These are phyloP conservation scores for Talaromyces trachyspermus DNA, from an alignment of 495 filamentous ascomycete species.

Conservation along the genomic window DNA sequence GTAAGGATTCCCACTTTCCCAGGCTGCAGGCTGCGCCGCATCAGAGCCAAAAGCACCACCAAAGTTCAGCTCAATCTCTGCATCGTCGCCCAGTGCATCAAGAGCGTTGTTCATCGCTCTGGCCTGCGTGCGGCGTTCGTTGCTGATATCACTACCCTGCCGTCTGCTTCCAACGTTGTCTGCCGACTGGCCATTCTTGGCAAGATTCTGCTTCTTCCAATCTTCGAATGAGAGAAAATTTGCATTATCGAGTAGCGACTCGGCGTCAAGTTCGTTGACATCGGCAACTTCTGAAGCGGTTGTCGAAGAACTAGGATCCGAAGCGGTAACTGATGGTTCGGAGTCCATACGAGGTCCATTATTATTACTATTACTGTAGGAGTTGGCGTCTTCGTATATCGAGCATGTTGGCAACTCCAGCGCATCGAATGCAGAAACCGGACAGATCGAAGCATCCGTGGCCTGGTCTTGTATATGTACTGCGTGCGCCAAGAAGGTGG, in stretches of 20 bases:
- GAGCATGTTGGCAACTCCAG: conserved; percentile 2
- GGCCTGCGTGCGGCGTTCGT: conserved; percentile 40
- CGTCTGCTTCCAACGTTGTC: conserved; percentile 54
- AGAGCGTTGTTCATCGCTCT: conserved; percentile 55
- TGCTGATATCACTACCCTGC: conserved; percentile 28
- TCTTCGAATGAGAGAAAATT: conserved; percentile 97
- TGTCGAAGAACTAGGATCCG: neutral
- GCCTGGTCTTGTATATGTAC: neutral
- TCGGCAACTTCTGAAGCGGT: neutral
- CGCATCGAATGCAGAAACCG: neutral
- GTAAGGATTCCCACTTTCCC: conserved; percentile 28
- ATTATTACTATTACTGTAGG: too few species aligned
- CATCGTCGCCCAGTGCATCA: conserved; percentile 76
- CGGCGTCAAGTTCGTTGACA: conserved; percentile 36
- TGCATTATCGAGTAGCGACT: conserved; percentile 69
- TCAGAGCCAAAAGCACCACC: conserved; percentile 56
- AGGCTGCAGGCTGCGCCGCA: conserved; percentile 28
- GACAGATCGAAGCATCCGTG: neutral
- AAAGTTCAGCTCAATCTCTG: conserved; percentile 88
- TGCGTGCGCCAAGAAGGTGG: conserved; percentile 2
- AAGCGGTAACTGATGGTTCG: neutral
- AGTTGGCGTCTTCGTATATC: neutral
- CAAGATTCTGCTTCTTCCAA: conserved; percentile 93
- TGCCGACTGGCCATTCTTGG: conserved; percentile 74
- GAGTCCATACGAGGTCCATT: neutral